phyloP scores from a whole-genome alignment of 2,329 filamentous ascomycete species.

The Epichloe elymi region DNA sequence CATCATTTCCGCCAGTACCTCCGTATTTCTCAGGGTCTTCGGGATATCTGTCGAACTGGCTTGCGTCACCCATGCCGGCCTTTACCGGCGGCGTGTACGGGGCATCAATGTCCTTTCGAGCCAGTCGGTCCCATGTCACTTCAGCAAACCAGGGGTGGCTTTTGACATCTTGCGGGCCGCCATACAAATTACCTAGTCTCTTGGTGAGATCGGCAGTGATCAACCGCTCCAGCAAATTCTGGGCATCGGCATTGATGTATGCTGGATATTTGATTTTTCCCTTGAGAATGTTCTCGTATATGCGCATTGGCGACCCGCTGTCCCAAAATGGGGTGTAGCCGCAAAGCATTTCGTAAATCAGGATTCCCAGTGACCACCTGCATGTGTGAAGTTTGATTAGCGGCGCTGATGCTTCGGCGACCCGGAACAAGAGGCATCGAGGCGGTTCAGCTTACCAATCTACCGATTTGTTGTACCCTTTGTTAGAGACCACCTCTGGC shows the following conservation, averaged over 20 bases:
- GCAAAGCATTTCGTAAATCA: conserved; percentile 99
- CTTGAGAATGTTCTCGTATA: conserved; percentile 97
- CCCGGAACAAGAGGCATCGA: background rate
- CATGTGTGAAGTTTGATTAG: background rate
- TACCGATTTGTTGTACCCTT: conserved; percentile 98
- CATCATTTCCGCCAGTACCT: conserved; percentile 54
- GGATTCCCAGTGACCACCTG: conserved; percentile 96
- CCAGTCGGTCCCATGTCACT: conserved; percentile 91
- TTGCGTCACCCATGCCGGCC: conserved; percentile 86
- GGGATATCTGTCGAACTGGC: conserved; percentile 95
- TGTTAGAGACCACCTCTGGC: conserved; percentile 96
- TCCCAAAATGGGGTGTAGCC: conserved; percentile 99
- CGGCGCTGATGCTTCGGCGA: background rate
- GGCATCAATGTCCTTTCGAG: conserved; percentile 93
- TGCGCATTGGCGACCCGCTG: conserved; percentile 93
- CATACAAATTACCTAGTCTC: conserved; percentile 84
- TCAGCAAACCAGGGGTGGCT: conserved; percentile 93
- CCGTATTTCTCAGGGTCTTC: conserved; percentile 95
- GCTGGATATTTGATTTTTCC: conserved; percentile 93
- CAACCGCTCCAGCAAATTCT: conserved; percentile 80
- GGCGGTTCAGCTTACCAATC: conserved; percentile 61
- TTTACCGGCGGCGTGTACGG: conserved; percentile 95
- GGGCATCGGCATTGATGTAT: conserved; percentile 88
- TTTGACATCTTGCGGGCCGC: conserved; percentile 85
- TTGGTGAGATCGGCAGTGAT: conserved; percentile 95